Evolutionary conservation across 495 filamentous ascomycete species (phyloP).

Genomic region (Bombardia bombarda): DNA sequence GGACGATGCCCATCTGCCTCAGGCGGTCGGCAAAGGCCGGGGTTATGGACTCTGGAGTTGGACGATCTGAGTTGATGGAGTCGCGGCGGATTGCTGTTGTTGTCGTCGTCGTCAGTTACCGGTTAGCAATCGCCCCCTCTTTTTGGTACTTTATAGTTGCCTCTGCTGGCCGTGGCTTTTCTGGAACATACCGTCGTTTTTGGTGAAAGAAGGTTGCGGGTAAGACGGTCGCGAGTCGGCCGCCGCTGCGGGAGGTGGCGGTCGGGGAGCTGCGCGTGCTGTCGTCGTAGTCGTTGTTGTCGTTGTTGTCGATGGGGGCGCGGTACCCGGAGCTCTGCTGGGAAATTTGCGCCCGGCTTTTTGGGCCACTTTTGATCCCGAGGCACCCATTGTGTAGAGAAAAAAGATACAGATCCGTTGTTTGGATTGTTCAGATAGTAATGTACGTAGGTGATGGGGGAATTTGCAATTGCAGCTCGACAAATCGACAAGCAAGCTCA

Average conservation of each 20-base stretch:
- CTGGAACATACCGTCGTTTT: slow-evolving; percentile 27
- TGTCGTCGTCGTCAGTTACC: neutral
- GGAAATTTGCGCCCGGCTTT: slow-evolving; percentile 34
- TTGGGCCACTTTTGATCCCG: slow-evolving; percentile 26
- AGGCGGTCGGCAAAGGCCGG: slow-evolving; percentile 32
- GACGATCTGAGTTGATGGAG: slow-evolving; percentile 14
- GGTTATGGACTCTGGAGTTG: slow-evolving; percentile 22
- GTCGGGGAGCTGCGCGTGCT: neutral
- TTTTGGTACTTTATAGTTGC: neutral
- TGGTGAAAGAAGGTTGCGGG: slow-evolving; percentile 22
- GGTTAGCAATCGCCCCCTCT: neutral
- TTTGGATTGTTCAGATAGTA: too few relatives aligned
- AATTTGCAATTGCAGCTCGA: too few relatives aligned
- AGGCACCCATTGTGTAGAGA: slow-evolving; percentile 18
- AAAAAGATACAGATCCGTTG: neutral
- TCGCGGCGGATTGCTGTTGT: slow-evolving; percentile 25
- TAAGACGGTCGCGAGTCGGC: slow-evolving; percentile 8
- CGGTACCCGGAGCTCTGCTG: slow-evolving; percentile 25
- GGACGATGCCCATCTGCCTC: slow-evolving; percentile 36
- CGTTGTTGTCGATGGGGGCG: slow-evolving; percentile 12
- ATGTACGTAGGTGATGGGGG: too few relatives aligned
- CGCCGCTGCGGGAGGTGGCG: slow-evolving; percentile 8
- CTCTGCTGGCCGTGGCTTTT: neutral
- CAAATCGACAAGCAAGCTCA: too few relatives aligned
- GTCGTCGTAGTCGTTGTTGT: neutral